Percentiles rank a stretch among this genome's conserved stretches.
These are phyloP conservation scores for Pichia sp. DNA, from an alignment of 1,139 yeast genomes.

Conservation along the genomic window DNA sequence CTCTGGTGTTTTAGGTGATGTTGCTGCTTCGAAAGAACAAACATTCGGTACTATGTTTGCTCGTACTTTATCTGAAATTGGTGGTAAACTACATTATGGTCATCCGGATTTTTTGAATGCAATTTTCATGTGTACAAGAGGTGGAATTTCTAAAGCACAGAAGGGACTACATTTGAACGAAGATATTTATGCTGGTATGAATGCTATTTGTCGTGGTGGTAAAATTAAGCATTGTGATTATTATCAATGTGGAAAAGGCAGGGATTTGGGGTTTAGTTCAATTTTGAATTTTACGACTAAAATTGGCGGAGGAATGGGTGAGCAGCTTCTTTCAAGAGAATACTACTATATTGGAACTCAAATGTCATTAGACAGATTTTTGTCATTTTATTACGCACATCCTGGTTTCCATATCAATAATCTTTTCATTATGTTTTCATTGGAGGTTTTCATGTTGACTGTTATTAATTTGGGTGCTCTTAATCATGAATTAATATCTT, in stretches of 20 bases:
- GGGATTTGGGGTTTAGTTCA: slow-evolving; percentile 84
- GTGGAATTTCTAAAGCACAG: slow-evolving; percentile 88
- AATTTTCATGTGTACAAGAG: slow-evolving; percentile 83
- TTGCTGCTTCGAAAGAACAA: slow-evolving; percentile 92
- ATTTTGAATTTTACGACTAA: slow-evolving; percentile 81
- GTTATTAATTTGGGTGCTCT: slow-evolving; percentile 66
- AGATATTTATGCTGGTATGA: slow-evolving; percentile 91
- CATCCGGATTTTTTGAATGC: slow-evolving; percentile 88
- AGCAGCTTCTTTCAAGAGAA: slow-evolving; percentile 79
- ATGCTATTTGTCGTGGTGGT: slow-evolving; percentile 76
- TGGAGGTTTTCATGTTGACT: slow-evolving; percentile 65
- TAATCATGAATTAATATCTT: slow-evolving; percentile 53
- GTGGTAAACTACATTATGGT: slow-evolving; percentile 86
- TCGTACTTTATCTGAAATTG: slow-evolving; percentile 76
- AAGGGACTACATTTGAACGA: slow-evolving; percentile 82
- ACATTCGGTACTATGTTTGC: slow-evolving; percentile 90
- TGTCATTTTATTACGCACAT: slow-evolving; percentile 86
- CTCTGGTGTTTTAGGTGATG: slow-evolving; percentile 81
- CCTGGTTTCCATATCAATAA: slow-evolving; percentile 88
- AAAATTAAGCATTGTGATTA: slow-evolving; percentile 84
- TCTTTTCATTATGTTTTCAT: slow-evolving; percentile 69
- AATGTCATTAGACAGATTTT: slow-evolving; percentile 71
- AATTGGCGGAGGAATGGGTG: slow-evolving; percentile 96
- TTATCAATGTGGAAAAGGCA: slow-evolving; percentile 86
- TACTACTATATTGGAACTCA: slow-evolving; percentile 78